phyloP scores from a whole-genome alignment of 139 green algal genomes.

The Volvox reticuliferus region DNA sequence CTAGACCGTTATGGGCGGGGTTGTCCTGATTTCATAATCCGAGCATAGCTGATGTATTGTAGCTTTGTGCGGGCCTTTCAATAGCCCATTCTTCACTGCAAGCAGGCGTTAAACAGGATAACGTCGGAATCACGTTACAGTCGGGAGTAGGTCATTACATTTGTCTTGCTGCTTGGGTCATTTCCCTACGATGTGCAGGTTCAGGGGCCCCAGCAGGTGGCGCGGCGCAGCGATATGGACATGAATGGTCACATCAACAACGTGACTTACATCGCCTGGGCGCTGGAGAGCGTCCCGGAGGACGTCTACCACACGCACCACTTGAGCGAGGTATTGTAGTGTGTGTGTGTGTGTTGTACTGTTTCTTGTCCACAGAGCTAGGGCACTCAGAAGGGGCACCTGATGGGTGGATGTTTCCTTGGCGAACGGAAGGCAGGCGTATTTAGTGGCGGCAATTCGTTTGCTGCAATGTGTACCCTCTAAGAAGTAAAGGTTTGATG shows the following conservation, averaged over 20 bases:
- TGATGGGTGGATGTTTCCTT: neutral
- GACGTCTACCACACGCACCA: conserved; percentile 75
- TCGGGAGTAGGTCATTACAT: no score
- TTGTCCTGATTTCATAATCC: no score
- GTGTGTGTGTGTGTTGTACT: neutral
- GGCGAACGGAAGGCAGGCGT: neutral
- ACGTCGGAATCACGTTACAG: no score
- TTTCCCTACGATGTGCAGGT: conserved; percentile 26
- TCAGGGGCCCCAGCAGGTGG: conserved; percentile 65
- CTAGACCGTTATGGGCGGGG: no score
- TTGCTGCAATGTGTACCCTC: neutral
- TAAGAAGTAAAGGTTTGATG: neutral
- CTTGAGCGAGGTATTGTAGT: conserved; percentile 74
- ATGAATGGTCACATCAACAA: conserved; percentile 99
- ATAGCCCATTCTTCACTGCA: no score
- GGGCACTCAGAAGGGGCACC: neutral
- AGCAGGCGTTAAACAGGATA: no score
- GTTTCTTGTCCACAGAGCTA: neutral
- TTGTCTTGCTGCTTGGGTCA: no score
- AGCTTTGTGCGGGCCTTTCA: no score
- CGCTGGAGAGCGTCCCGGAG: conserved; percentile 87
- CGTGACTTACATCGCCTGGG: conserved; percentile 94
- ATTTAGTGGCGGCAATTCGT: neutral
- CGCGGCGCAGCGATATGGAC: conserved; percentile 92
- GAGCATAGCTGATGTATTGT: no score